A percentile compares a stretch with the other conserved stretches of the same genome.
Evolutionary conservation across 1,139 yeast genomes (phyloP).

Genomic region (Zygosaccharomyces sapae): DNA sequence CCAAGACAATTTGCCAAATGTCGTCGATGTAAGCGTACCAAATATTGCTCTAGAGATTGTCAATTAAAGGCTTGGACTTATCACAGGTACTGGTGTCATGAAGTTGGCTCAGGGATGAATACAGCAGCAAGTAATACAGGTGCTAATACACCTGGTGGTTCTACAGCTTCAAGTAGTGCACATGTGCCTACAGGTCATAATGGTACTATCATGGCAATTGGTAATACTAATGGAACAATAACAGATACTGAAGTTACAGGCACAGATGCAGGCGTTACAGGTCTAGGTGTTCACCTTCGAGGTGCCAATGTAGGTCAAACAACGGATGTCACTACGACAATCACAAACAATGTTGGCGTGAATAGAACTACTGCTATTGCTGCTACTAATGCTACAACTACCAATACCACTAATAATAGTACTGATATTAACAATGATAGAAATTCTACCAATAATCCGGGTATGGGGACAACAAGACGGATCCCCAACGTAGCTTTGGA

Average conservation of each 20-base stretch:
- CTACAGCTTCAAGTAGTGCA: conserved; percentile 10
- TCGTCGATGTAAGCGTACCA: conserved; percentile 87
- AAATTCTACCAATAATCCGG: neutral
- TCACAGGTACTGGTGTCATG: conserved; percentile 87
- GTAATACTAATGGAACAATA: conserved; percentile 3
- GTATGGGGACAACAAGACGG: conserved; percentile 4
- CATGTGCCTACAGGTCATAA: conserved; percentile 7
- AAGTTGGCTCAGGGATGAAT: conserved; percentile 23
- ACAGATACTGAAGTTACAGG: neutral
- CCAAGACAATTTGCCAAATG: conserved; percentile 95
- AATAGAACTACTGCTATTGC: neutral
- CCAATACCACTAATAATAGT: conserved; percentile 5
- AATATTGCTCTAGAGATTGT: conserved; percentile 89
- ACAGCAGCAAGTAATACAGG: conserved; percentile 19
- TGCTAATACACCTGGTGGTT: conserved; percentile 28
- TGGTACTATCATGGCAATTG: conserved; percentile 6
- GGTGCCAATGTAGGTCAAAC: conserved; percentile 3
- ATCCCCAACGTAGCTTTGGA: conserved; percentile 7
- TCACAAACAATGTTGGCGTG: neutral
- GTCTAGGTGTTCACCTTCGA: conserved; percentile 8
- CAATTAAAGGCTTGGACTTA: conserved; percentile 89
- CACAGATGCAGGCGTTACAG: conserved; percentile 2
- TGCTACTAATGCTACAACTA: conserved; percentile 3
- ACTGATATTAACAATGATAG: conserved; percentile 2
- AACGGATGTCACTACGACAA: conserved; percentile 4